Base-by-base conservation (phyloP, 2,329 filamentous ascomycete species). In the Fusarium falciforme region DNA sequence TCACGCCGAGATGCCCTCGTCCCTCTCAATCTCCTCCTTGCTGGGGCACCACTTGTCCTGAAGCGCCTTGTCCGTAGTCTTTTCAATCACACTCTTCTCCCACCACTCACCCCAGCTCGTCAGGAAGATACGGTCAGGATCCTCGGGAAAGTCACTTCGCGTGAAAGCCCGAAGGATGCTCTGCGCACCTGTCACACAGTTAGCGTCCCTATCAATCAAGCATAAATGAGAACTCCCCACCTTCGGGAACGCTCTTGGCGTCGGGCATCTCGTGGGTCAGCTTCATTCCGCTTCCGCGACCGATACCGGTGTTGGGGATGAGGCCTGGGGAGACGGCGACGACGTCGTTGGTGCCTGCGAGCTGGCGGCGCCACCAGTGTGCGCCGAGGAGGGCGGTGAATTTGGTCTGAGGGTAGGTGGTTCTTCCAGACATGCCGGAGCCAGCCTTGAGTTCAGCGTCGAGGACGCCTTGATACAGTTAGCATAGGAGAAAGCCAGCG, bases 61-160 rank as follows among this genome's bases (percentile, higher is more conserved):
- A 4, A 89, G 80, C 1, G 73, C 70, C 79, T 84, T 83, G 61
- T 89, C 85, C 4, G 88, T 78, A 2, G 80, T 80, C 64, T 81
- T 78, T 14, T 73, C 81, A 61, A 84, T 85, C 3, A 84, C 80
- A 5, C 84, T 81, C 76, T 84, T 87, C 16, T 81, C 75, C 87
- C 87, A 89, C 87, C 87, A 89, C 80, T 89, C 87, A 2, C 87
- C 87, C 87, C 87, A 89, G 73, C 87, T 88, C 0, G 87, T 89
- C 54, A 89, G 73, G 77, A 89, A 89, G 64, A 89, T 87, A 60
- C 84, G 83, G 20, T 89, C 85, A 0, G 84, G 84, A 38, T 89
- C 87, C 29, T 85, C 82, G 2, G 87, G 87, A 44, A 89, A 80
- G 70, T 89, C 86, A 20, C 82, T 80, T 4, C 82, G 77, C 0